Conservation (phyloP, 768 basidiomycete genomes). For the Cubamyces sp. region DNA sequence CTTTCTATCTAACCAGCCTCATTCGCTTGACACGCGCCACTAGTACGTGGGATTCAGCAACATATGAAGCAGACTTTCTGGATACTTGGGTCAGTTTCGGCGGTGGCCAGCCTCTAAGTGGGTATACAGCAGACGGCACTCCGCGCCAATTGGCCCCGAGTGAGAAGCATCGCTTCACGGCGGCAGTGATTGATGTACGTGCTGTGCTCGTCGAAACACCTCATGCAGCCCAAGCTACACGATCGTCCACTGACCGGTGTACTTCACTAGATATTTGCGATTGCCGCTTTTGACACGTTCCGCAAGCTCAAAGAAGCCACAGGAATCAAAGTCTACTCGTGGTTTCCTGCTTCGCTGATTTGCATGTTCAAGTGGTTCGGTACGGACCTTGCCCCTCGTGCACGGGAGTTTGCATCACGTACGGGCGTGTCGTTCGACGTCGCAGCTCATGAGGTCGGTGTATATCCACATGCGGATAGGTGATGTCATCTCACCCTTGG, state of each 20-base stretch:
- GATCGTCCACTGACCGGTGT: too few relatives aligned
- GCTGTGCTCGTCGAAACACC: too few relatives aligned
- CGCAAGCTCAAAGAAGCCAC: not conserved
- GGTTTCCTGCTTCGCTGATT: not conserved
- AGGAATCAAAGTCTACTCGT: not conserved
- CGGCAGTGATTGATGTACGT: not conserved
- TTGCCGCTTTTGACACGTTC: not conserved
- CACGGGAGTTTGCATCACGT: not conserved
- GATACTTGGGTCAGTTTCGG: not conserved
- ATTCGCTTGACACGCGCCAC: not conserved
- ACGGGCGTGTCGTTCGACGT: slow-evolving; percentile 2
- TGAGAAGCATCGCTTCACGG: not conserved
- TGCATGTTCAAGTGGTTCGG: not conserved
- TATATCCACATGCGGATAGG: too few relatives aligned
- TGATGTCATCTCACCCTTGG: too few relatives aligned
- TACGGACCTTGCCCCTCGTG: not conserved
- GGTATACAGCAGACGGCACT: not conserved
- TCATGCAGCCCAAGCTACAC: too few relatives aligned
- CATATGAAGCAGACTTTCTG: not conserved
- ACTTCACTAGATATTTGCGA: not conserved
- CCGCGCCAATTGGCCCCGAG: not conserved
- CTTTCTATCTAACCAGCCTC: not conserved
- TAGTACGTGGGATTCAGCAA: not conserved
- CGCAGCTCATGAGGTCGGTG: slow-evolving; percentile 1
- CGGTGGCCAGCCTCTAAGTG: not conserved